A percentile compares a stretch with the other conserved stretches of the same genome.
These are phyloP conservation scores for Huntiella bhutanensis DNA, from an alignment of 2,329 filamentous ascomycete genomes.

Conservation along the genomic window DNA sequence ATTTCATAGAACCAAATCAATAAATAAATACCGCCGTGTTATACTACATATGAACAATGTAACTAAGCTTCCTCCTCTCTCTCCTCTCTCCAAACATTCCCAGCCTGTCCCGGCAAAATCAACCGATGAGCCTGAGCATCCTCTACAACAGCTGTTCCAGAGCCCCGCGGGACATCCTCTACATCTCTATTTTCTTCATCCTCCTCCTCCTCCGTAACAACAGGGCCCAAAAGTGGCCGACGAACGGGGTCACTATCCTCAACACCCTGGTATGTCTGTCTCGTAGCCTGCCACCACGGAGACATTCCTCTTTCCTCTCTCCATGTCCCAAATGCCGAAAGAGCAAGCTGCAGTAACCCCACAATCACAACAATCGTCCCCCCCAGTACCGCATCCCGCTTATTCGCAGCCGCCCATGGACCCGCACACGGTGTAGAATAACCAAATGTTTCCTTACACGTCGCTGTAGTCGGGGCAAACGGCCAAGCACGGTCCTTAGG, in stretches of 20 bases:
- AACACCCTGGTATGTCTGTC: not conserved
- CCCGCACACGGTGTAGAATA: not conserved
- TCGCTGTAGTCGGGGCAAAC: constrained; percentile 23
- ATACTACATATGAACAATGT: too few species aligned
- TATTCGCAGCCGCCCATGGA: not conserved
- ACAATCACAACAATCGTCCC: not conserved
- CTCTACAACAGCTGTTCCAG: not conserved
- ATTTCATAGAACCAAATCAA: too few species aligned
- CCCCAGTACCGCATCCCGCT: not conserved
- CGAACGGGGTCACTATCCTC: not conserved
- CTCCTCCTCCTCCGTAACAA: not conserved
- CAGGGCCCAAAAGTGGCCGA: not conserved
- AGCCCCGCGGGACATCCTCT: not conserved
- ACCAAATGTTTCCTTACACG: constrained; percentile 21
- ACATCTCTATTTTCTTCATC: not conserved
- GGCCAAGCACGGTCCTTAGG: constrained; percentile 43
- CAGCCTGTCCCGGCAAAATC: not conserved
- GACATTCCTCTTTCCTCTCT: not conserved
- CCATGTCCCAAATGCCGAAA: not conserved
- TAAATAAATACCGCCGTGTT: too few species aligned
- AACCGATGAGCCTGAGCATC: not conserved
- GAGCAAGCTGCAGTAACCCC: not conserved
- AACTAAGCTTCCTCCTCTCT: not conserved
- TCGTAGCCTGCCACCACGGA: not conserved
- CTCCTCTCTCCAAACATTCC: not conserved